Evolutionary conservation across 1,284 basidiomycete genomes (phyloP), one percentile per base, ranked within the genome.

Genomic region (Ceratobasidium sp.): DNA sequence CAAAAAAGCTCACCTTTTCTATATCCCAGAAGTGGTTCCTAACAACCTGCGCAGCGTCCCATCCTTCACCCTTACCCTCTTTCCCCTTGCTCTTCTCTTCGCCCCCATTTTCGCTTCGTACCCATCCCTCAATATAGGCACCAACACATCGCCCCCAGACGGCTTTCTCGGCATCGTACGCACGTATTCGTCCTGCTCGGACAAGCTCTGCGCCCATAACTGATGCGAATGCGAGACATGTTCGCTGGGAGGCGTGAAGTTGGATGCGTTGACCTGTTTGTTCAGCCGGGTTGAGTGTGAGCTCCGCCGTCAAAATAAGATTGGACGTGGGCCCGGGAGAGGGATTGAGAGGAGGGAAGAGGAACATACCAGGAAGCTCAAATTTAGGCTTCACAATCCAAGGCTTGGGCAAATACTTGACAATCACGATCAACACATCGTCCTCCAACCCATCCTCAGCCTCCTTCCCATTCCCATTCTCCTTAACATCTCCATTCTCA

Each of bases 181-280:
- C 57, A 85, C 87, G 66, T 93, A 87, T 36, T 86, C 84, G 80
- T 92, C 71, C 71, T 45, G 71, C 59, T 8, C 59, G 71, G 47
- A 95, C 88, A 33, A 97, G 87, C 80, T 97, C 94, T 59, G 90
- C 91, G 31, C 95, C 86, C 64, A 96, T 83, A 65, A 88, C 87
- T 22, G 93, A 90, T 78, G 90, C 88, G 82, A 94, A 95, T 72
- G 91, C 85, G 63, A 97, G 83, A 7, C 57, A 73, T 9, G 47
- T 73, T 24, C 71, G 71, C 31, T 73, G 71, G 27, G 48, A 51
- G n/a, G 71, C 31, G 83, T 81, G 66, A 80, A 79, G 54, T 84
- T 82, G 76, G 82, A 73, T 65, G 84, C 81, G 29, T 82, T 82
- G 69, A 81, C 80, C 74, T 82, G 79, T 62, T 81, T 81, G 53